Evolutionary conservation across 805 yeast species (phyloP).

Genomic region (Middelhovenomyces tepae): DNA sequence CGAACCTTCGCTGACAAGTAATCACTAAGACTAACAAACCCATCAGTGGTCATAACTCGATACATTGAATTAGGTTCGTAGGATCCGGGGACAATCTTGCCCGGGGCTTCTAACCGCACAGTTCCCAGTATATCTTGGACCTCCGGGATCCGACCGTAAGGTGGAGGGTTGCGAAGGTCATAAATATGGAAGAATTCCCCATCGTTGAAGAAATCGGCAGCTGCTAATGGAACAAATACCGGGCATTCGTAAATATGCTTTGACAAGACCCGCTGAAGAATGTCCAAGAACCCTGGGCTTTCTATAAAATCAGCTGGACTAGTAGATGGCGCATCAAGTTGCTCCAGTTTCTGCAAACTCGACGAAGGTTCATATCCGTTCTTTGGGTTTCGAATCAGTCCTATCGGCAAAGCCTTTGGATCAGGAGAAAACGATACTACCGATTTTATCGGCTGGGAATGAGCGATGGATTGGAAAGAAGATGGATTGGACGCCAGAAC

Average conservation of each 20-base stretch:
- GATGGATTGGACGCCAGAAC: too few species aligned
- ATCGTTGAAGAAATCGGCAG: conserved; percentile 32
- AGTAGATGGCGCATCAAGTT: conserved; percentile 2
- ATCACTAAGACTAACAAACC: conserved; percentile 47
- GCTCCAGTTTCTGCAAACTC: conserved; percentile 12
- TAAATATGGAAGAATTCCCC: conserved; percentile 57
- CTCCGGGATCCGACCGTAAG: conserved; percentile 58
- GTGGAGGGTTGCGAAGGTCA: conserved; percentile 59
- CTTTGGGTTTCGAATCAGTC: conserved; percentile 13
- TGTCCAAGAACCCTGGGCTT: conserved; percentile 18
- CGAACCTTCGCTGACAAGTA: conserved; percentile 36
- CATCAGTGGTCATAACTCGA: conserved; percentile 41
- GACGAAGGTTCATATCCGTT: conserved; percentile 14
- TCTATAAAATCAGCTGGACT: conserved; percentile 11
- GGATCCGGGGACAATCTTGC: conserved; percentile 44
- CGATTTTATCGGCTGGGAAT: too few species aligned
- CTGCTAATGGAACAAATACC: conserved; percentile 21
- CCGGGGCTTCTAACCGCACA: conserved; percentile 47
- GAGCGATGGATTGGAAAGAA: too few species aligned
- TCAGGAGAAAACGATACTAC: conserved; percentile 17
- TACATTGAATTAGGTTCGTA: conserved; percentile 56
- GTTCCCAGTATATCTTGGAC: conserved; percentile 66
- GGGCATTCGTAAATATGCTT: conserved; percentile 24
- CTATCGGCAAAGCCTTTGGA: conserved; percentile 19
- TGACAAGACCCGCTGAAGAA: conserved; percentile 17